Base-by-base conservation (phyloP, 345 rosid genomes). In the Eucalyptus viminalis region DNA sequence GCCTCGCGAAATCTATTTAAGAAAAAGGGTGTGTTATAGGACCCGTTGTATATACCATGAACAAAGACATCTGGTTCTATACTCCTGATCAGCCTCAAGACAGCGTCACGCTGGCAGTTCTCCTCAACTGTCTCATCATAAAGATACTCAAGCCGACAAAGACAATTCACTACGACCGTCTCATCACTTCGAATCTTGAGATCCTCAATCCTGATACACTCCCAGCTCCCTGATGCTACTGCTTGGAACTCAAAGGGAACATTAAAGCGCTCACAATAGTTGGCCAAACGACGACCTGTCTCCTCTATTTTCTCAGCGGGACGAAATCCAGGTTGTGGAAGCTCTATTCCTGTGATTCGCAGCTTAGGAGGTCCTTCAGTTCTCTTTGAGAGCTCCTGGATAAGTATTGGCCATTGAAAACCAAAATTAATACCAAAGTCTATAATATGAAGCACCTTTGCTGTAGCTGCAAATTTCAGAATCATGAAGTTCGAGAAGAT, bases 381-480 rank as follows among this genome's bases (percentile, higher is more conserved):
- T 81, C 88, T 90, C 31, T 27, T 88, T 2, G 98, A 88, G 34
- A 97, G 93, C 85, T 81, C 53, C 88, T 97, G 96, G 89, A 97
- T 96, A 62, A 97, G 97, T 90, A 91, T 88, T 3, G 99, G 99
- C 99, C 98, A 97, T 43, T 97, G 98, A 92, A 96, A 97, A 89
- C 99, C 99, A 80, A 94, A 97, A 16, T 88, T 80, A 85, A 97
- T 94, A 67, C 99, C 99, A 17, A 97, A 97, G 92, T 97, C 99
- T 86, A 97, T 90, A 62, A 97, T 92, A 90, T 97, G 99, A 92
- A 97, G 96, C 80, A 92, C 93, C 11, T 92, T 90, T 54, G 96
- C 94, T 27, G 90, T 93, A 72, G 92, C 93, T 54, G 98, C 94
- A 62, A 92, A 91, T 27, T 92, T 89, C 87, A 88, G 53, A 87